Conservation (phyloP, 305 asterid species). For the Fraxinus sp. region DNA sequence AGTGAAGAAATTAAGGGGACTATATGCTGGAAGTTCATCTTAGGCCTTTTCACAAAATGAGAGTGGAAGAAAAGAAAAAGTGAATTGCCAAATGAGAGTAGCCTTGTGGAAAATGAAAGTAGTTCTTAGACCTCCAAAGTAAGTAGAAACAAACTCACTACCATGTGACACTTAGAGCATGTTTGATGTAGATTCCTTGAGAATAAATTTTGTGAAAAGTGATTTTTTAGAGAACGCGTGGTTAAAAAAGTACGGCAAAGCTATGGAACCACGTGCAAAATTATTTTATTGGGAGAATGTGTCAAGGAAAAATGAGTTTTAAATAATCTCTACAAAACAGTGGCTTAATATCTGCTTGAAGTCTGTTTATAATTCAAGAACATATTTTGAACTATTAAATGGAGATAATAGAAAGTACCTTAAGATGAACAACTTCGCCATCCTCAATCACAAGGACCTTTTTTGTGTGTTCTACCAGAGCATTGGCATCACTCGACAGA, state of each 20-base stretch:
- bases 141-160: background rate
- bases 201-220: background rate
- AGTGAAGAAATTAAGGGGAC: background rate
- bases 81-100: background rate
- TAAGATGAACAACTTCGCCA: conserved; percentile 89
- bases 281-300: background rate
- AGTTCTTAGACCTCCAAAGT: background rate
- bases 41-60: background rate
- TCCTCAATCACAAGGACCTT: conserved; percentile 85
- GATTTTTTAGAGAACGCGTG: background rate
- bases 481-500: conserved; percentile 94
- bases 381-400: background rate
- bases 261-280: background rate
- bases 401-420: conserved; percentile 45
- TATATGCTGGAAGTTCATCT: background rate
- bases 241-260: background rate
- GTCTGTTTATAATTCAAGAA: background rate
- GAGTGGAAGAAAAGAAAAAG: background rate
- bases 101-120: background rate
- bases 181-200: background rate
- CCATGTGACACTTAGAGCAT: background rate
- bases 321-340: background rate
- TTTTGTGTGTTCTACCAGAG: conserved; percentile 95
- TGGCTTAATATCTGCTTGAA: background rate
- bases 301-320: background rate